Base-by-base conservation (phyloP, 2,329 filamentous ascomycete species). In the Pezicula carpinea region DNA sequence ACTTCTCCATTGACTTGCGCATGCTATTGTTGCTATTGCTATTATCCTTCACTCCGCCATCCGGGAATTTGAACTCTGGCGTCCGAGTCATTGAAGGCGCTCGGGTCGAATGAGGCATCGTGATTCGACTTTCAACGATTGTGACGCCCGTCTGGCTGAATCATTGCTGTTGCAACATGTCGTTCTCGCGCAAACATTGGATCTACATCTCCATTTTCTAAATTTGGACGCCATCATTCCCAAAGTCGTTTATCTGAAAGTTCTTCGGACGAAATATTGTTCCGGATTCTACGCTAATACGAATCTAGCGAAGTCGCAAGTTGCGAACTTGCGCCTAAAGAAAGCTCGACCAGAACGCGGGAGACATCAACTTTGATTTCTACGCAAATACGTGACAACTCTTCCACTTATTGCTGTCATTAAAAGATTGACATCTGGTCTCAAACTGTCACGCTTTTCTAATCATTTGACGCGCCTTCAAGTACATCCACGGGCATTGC, bases 1-100 rank as follows among this genome's bases (percentile, higher is more conserved):
- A 82, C 62, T 79, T 79, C 63, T 81, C 77, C 64, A 77, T 77
- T 19, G 59, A 61, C 38, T 59, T 56, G 31, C 56, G 57, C 31
- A 50, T 29, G 44, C 52, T 53, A 44, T 47, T 41, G 42, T 55
- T 51, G 39, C n/a, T n/a, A n/a, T 29, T 29, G 13, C 26, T 29
- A 11, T 29, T 29, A 11, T 29, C 26, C 13, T 29, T 29, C 26
- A 11, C 10, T 29, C 46, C 51, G 40, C 64, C 63, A 43, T 54
- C 51, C 21, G 60, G 53, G 31, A 62, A 56, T 48, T 62, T 65
- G 38, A 56, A 53, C 50, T 42, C 59, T 22, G 62, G 58, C 39
- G 61, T 48, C 43, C 62, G 64, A 47, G 53, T 60, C 42, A 60
- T 60, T 17, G 68, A 69, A 14, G 64, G 57, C 31, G 62, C 58